These are phyloP conservation scores for Coprinopsis sp. DNA, from an alignment of 768 basidiomycete genomes.

Conservation along the genomic window DNA sequence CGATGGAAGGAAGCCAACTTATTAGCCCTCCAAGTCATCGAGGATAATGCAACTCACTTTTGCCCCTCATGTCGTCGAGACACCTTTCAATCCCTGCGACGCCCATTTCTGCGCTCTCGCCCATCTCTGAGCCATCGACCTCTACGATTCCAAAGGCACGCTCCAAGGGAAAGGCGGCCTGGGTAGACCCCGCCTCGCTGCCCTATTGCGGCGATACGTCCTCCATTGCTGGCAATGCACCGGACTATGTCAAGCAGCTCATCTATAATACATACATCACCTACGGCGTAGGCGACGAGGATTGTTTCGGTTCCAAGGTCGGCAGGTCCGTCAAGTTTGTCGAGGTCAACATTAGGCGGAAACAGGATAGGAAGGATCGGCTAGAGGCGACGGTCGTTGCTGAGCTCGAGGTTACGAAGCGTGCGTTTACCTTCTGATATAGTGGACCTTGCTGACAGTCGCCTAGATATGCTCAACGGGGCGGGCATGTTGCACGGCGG, in stretches of 20 bases:
- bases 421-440: conserved; percentile 30
- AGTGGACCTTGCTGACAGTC: not conserved
- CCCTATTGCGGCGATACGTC: conserved; percentile 56
- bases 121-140: no score
- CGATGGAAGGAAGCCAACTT: no score
- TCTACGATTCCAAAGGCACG: conserved; percentile 19
- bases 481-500: conserved; percentile 77
- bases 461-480: conserved; percentile 66
- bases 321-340: conserved; percentile 58
- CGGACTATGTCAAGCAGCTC: conserved; percentile 60
- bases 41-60: no score
- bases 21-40: no score
- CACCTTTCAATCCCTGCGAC: no score
- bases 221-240: conserved; percentile 58
- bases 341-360: conserved; percentile 49
- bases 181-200: conserved; percentile 63
- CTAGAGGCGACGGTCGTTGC: conserved; percentile 59
- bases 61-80: no score
- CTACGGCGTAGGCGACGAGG: conserved; percentile 65
- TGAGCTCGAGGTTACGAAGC: conserved; percentile 59
- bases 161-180: conserved; percentile 34
- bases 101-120: no score
- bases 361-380: conserved; percentile 43
- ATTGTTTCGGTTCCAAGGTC: conserved; percentile 57
- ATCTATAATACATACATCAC: conserved; percentile 61